These are phyloP conservation scores for Chionographis japonica DNA, from an alignment of 106 monocot species.

Conservation along the genomic window DNA sequence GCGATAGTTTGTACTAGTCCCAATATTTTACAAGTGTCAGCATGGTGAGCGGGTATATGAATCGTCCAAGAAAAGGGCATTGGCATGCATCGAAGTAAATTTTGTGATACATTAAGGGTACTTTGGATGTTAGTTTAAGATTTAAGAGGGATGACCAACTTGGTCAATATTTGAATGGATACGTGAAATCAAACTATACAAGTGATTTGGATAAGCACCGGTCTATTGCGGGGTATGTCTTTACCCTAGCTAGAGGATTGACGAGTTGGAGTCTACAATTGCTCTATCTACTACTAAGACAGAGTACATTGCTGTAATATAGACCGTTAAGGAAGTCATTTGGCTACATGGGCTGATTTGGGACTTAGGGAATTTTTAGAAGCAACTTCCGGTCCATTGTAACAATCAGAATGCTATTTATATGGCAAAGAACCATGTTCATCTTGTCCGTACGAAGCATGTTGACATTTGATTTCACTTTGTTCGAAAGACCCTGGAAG, in stretches of 20 bases:
- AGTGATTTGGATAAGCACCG: background rate
- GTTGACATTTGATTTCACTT: background rate
- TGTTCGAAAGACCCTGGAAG: background rate
- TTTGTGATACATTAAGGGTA: background rate
- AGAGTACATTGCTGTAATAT: background rate
- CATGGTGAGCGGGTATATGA: background rate
- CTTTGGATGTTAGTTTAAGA: background rate
- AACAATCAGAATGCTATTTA: too few relatives aligned
- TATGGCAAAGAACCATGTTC: too few relatives aligned
- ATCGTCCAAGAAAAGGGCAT: too few relatives aligned
- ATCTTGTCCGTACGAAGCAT: too few relatives aligned
- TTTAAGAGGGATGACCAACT: background rate
- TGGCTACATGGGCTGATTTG: background rate
- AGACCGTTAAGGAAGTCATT: background rate
- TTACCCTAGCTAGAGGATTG: background rate
- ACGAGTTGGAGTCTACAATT: too few relatives aligned
- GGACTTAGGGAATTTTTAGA: background rate
- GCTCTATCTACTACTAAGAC: background rate
- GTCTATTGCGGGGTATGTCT: background rate
- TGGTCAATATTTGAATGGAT: background rate
- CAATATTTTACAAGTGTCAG: background rate
- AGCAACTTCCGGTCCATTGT: background rate
- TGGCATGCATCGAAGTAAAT: background rate
- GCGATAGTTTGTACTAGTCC: background rate
- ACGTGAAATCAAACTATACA: background rate